Evolutionary conservation across 495 filamentous ascomycete genomes (phyloP).

Genomic region (Annulohypoxylon stygium): DNA sequence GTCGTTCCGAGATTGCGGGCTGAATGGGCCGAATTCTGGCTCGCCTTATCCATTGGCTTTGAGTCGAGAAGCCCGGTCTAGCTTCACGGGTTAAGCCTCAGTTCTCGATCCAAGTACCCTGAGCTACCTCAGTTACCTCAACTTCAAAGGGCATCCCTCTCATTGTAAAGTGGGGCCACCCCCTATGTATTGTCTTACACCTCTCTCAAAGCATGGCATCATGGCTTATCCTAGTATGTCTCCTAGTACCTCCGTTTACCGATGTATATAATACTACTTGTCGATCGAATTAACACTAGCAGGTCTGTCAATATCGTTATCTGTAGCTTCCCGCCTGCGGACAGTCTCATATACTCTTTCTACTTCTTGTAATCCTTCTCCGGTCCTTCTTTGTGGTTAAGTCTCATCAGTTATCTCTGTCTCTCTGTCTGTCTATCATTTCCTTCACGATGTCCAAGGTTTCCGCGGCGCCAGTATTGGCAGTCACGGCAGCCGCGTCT

Average conservation of each 20-base stretch:
- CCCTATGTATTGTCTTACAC: conserved; percentile 43
- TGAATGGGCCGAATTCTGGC: conserved; percentile 36
- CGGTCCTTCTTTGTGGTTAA: conserved; percentile 3
- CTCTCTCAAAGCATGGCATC: conserved; percentile 31
- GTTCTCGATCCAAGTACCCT: conserved; percentile 14
- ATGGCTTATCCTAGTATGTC: conserved; percentile 27
- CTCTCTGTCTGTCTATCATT: background rate
- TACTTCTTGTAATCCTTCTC: conserved; percentile 33
- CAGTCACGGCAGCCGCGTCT: conserved; percentile 40
- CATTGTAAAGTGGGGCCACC: conserved; percentile 31
- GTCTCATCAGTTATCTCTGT: background rate
- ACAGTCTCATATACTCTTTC: conserved; percentile 39
- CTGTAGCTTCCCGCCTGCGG: conserved; percentile 4
- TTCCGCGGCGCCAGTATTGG: conserved; percentile 35
- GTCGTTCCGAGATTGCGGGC: conserved; percentile 42
- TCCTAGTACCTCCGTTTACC: conserved; percentile 20
- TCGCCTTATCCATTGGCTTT: conserved; percentile 12
- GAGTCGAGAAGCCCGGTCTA: conserved; percentile 2
- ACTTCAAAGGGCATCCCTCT: conserved; percentile 27
- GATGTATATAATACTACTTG: conserved; percentile 41
- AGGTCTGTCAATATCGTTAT: conserved; percentile 2
- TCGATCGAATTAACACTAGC: conserved; percentile 32
- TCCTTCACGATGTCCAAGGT: conserved; percentile 43
- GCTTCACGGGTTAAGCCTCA: conserved; percentile 20
- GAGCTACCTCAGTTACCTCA: background rate